A percentile compares a stretch with the other conserved stretches of the same genome.
Conservation (phyloP, 176 grass and related monocot species). For the Oryza longistaminata region DNA sequence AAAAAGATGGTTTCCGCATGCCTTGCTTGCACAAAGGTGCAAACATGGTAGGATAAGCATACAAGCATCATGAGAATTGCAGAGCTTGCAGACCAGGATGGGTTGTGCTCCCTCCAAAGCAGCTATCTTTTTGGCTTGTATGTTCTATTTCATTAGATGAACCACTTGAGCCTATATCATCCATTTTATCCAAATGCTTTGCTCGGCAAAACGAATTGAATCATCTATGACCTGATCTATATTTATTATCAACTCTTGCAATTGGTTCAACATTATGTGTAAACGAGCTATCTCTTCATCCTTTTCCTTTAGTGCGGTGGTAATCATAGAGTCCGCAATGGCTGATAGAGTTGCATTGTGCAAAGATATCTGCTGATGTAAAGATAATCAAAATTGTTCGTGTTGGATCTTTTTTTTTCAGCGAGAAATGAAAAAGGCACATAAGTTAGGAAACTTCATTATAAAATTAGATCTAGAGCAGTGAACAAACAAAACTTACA, state of each 20-base stretch:
- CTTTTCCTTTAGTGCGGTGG: background rate
- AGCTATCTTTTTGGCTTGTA: background rate
- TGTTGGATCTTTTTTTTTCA: background rate
- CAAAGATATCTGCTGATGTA: background rate
- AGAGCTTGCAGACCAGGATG: background rate
- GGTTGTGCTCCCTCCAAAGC: background rate
- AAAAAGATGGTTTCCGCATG: background rate
- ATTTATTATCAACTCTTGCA: background rate
- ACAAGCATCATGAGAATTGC: background rate
- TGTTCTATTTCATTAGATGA: background rate
- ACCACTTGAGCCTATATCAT: background rate
- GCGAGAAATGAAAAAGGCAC: background rate
- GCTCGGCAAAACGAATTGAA: background rate
- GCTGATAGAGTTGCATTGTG: background rate
- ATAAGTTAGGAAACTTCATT: background rate
- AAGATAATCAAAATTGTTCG: background rate
- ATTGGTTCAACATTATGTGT: background rate
- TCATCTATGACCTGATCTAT: background rate
- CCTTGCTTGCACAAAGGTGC: background rate
- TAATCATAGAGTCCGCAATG: background rate
- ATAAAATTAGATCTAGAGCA: background rate
- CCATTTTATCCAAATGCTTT: background rate
- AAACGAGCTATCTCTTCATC: background rate
- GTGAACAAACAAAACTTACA: background rate
- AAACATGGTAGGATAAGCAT: background rate